A percentile compares a stretch with the other conserved stretches of the same genome.
These are phyloP conservation scores for Cyberlindnera maclurae DNA, from an alignment of 805 yeast genomes.

Conservation along the genomic window DNA sequence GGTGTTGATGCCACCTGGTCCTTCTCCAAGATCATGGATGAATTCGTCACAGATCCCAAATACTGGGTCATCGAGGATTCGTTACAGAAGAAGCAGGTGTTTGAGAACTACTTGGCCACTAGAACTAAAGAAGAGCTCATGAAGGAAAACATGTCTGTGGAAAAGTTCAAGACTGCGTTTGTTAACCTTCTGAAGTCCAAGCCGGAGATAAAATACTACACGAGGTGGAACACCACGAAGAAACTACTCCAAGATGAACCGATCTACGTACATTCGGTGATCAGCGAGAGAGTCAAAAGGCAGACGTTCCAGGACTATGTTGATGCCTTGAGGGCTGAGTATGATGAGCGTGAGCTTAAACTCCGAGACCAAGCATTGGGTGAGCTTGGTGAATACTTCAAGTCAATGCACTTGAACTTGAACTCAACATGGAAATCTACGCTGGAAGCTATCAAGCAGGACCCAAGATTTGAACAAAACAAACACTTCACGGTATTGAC, in stretches of 20 bases:
- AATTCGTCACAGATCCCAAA: conserved; percentile 48
- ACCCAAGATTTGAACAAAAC: conserved; percentile 50
- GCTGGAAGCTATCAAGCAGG: conserved; percentile 22
- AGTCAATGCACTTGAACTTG: conserved; percentile 24
- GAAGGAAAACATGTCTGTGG: conserved; percentile 45
- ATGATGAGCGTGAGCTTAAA: conserved; percentile 19
- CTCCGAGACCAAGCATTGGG: conserved; percentile 40
- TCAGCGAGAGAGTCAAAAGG: conserved; percentile 50
- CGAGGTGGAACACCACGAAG: conserved; percentile 59
- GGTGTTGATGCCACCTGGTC: conserved; percentile 72
- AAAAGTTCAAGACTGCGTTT: conserved; percentile 51
- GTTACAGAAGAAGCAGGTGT: conserved; percentile 47
- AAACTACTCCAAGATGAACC: conserved; percentile 56
- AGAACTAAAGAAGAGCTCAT: conserved; percentile 43
- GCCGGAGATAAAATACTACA: conserved; percentile 41
- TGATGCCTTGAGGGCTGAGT: conserved; percentile 28
- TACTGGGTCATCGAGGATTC: conserved; percentile 68
- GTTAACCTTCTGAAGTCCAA: conserved; percentile 35
- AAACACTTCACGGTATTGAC: conserved; percentile 45
- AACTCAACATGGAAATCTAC: conserved; percentile 17
- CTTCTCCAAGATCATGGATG: conserved; percentile 55
- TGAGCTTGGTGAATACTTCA: conserved; percentile 47
- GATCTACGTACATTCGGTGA: conserved; percentile 51
- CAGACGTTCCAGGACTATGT: conserved; percentile 48
- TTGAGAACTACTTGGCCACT: conserved; percentile 56